Evolutionary conservation across 2,329 filamentous ascomycete species (phyloP), one percentile per base, ranked within the genome.

Genomic region (Trichoderma gracile): DNA sequence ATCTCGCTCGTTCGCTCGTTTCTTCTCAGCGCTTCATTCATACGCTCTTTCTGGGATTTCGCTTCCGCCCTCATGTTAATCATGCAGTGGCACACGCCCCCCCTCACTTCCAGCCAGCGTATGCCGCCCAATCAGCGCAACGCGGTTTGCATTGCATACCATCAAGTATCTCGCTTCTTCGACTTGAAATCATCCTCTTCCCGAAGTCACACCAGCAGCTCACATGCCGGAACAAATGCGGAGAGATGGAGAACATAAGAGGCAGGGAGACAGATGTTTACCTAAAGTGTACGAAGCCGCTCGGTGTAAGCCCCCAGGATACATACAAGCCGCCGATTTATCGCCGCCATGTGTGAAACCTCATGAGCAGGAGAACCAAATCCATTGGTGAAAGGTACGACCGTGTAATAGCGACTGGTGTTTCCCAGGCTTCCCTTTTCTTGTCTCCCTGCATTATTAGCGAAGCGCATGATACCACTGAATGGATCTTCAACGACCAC

Each of bases 201-300:
- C 52, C 52, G 45, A 23, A 63, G 60, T 55, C 27, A 50, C 33
- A 55, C 60, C 43, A 55, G 21, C 50, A 21, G n/a, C 27, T 55
- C 60, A 53, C 4, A 52, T 54, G 25, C 38, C 49, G 15, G 15
- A 30, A 19, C 33, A 45, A 42, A 25, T 45, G 19, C 6, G 38
- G 9, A 12, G 25, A 27, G 25, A 27, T 4, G 30, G 21, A 30
- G 33, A n/a, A n/a, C n/a, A n/a, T n/a, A 30, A 61, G 23, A 9
- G 27, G 47, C 27, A 33, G 19, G 53, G 58, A 53, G 23, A 33
- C 33, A 23, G 52, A 54, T 54, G 19, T 40, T n/a, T n/a, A n/a
- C n/a, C n/a, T n/a, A n/a, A n/a, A n/a, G n/a, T n/a, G n/a, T 38
- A 14, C 33, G 4, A 14, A 14, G 33, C 33, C 25, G 45, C 45